Percentiles rank a stretch among this genome's conserved stretches.
phyloP scores from a whole-genome alignment of 2,329 filamentous ascomycete species.

The Blastomyces silverae region DNA sequence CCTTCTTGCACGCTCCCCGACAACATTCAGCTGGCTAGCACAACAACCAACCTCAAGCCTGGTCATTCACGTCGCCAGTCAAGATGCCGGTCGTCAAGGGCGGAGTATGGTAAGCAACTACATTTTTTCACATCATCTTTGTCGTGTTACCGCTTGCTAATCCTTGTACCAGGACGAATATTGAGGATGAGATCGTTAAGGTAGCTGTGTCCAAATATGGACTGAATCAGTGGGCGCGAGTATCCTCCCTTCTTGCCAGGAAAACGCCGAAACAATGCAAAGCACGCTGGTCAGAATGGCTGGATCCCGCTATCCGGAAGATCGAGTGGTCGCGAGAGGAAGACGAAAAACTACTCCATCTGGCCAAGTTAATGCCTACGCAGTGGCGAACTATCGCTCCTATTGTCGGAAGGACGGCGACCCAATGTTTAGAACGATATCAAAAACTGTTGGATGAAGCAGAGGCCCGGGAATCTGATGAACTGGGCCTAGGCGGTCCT shows the following conservation, averaged over 20 bases:
- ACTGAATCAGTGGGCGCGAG: slow-evolving; percentile 95
- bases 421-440: slow-evolving; percentile 94
- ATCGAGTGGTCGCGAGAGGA: slow-evolving; percentile 99
- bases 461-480: slow-evolving; percentile 75
- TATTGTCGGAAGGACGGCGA: slow-evolving; percentile 91
- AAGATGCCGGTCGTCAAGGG: slow-evolving; percentile 60
- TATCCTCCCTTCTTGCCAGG: slow-evolving; percentile 90
- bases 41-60: slow-evolving; percentile 8
- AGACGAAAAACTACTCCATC: slow-evolving; percentile 91
- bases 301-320: slow-evolving; percentile 96
- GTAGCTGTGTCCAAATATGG: slow-evolving; percentile 92
- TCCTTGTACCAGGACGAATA: slow-evolving; percentile 49
- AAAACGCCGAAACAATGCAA: slow-evolving; percentile 99
- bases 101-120: slow-evolving; percentile 50
- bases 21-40: neutral
- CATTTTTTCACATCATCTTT: slow-evolving; percentile 7
- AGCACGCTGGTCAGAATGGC: slow-evolving; percentile 95
- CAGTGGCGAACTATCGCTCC: slow-evolving; percentile 99
- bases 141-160: slow-evolving; percentile 23
- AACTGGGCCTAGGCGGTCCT: slow-evolving; percentile 75
- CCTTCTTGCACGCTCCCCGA: neutral
- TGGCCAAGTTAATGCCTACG: slow-evolving; percentile 97
- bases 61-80: slow-evolving; percentile 20
- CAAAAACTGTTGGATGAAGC: slow-evolving; percentile 95
- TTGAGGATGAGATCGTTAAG: slow-evolving; percentile 93